phyloP scores from a whole-genome alignment of 78 protist species.

The Protostelium mycophagum region DNA sequence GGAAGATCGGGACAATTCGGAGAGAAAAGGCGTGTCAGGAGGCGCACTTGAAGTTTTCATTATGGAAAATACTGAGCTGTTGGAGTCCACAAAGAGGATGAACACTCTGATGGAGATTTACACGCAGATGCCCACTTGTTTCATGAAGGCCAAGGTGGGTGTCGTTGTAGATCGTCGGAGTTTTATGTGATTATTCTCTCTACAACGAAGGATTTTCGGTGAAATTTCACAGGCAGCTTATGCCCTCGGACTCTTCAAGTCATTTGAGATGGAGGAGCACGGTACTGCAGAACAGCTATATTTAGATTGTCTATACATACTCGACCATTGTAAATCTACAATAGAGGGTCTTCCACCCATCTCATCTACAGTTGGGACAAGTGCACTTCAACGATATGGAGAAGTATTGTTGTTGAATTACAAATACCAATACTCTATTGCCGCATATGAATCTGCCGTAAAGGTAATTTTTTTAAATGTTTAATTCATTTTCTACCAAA shows the following conservation, averaged over 20 bases:
- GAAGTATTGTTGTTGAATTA: conserved; percentile 40
- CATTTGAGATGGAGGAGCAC: conserved; percentile 16
- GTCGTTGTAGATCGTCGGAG: too few relatives aligned
- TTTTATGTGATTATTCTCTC: too few relatives aligned
- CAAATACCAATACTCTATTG: conserved; percentile 53
- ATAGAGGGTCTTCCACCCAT: conserved; percentile 38
- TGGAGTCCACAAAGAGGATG: conserved; percentile 48
- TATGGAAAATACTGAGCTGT: conserved; percentile 4
- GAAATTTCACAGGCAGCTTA: too few relatives aligned
- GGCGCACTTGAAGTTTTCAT: conserved; percentile 1
- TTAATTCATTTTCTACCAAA: conserved; percentile 16
- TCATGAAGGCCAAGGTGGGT: conserved; percentile 54
- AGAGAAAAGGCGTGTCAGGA: conserved; percentile 6
- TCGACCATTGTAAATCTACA: conserved; percentile 29
- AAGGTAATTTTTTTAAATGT: too few relatives aligned
- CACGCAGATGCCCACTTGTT: conserved; percentile 43
- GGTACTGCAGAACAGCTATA: conserved; percentile 44
- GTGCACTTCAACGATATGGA: conserved; percentile 36
- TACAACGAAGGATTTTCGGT: too few relatives aligned
- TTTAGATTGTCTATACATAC: conserved; percentile 45
- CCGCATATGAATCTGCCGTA: conserved; percentile 37
- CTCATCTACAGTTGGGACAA: conserved; percentile 40
- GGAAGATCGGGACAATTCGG: background rate
- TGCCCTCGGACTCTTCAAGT: conserved; percentile 41
- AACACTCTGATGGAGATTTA: conserved; percentile 40